A percentile compares a stretch with the other conserved stretches of the same genome.
phyloP scores from a whole-genome alignment of 805 yeast species.

The Saturnispora serradocipensis region DNA sequence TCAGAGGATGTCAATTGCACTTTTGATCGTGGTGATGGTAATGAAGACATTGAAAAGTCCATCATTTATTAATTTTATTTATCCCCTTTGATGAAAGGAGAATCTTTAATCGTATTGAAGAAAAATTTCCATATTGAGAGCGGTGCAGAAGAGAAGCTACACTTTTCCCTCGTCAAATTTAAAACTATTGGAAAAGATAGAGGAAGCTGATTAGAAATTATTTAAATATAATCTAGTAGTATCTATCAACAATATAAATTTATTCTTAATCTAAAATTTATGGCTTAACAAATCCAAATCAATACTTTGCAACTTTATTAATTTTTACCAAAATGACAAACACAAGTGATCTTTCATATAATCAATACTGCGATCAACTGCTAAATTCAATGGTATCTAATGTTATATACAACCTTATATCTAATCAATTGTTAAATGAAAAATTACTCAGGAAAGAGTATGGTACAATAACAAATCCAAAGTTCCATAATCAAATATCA shows the following conservation, averaged over 20 bases:
- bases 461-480: constrained; percentile 24
- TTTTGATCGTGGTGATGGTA: not conserved
- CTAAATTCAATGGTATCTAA: constrained; percentile 27
- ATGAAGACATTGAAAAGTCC: not conserved
- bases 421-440: constrained; percentile 24
- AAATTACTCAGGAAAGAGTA: constrained; percentile 24
- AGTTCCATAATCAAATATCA: constrained; percentile 14
- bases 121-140: not conserved
- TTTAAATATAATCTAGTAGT: not conserved
- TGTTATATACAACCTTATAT: constrained; percentile 27
- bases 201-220: not conserved
- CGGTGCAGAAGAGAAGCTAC: not conserved
- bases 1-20: not conserved
- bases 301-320: not conserved
- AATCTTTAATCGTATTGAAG: not conserved
- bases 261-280: too few species aligned
- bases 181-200: not conserved
- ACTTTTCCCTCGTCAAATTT: not conserved
- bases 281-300: not conserved
- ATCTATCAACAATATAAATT: too few species aligned
- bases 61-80: not conserved
- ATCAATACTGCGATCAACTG: constrained; percentile 24
- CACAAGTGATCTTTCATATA: constrained; percentile 20
- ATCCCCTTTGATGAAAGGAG: not conserved
- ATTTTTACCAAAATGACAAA: constrained; percentile 6